A percentile compares a stretch with the other conserved stretches of the same genome.
Conservation (phyloP, 2,329 filamentous ascomycete species). For the Diaporthe ampelina region DNA sequence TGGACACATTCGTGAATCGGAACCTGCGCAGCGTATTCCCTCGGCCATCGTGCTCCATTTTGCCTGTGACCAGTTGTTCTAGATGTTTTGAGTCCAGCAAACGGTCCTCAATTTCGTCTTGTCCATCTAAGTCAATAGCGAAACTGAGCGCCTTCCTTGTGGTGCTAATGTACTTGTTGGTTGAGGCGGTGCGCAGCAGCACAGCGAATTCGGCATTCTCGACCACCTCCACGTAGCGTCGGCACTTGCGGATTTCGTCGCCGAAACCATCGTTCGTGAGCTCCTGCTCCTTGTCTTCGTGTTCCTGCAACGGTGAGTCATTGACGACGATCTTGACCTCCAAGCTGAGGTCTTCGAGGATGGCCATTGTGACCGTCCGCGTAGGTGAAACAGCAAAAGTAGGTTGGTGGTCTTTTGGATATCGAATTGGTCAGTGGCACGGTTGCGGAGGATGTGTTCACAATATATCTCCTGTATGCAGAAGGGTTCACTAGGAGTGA, state of each 20-base stretch:
- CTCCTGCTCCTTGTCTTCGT: conserved; percentile 33
- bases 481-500: too few relatives aligned
- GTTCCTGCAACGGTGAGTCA: background rate
- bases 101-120: background rate
- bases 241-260: background rate
- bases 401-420: background rate
- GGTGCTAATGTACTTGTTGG: background rate
- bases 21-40: background rate
- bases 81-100: background rate
- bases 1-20: background rate
- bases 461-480: too few relatives aligned
- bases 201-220: conserved; percentile 47
- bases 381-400: background rate
- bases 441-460: too few relatives aligned
- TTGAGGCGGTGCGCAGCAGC: background rate
- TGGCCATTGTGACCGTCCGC: background rate
- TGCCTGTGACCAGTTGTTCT: background rate
- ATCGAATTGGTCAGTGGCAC: too few relatives aligned
- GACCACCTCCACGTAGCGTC: conserved; percentile 49
- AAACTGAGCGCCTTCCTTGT: background rate
- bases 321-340: conserved; percentile 18
- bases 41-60: background rate
- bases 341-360: conserved; percentile 25
- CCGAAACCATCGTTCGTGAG: background rate
- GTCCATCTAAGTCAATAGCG: background rate